These are phyloP conservation scores for Puccinia novopanici DNA, from an alignment of 1,284 basidiomycete genomes.

Conservation along the genomic window DNA sequence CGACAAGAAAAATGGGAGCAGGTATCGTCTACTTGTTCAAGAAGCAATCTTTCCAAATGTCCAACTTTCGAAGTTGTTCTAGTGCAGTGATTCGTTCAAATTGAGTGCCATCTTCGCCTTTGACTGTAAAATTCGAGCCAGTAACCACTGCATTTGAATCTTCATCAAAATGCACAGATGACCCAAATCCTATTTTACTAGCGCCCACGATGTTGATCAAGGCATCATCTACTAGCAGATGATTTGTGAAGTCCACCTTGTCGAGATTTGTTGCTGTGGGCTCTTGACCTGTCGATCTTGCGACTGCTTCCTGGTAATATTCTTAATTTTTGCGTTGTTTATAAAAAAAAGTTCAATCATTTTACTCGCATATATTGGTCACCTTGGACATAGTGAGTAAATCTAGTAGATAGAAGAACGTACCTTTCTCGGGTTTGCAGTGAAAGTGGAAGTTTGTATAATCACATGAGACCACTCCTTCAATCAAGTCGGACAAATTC, in stretches of 20 bases:
- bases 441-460: conserved; percentile 71
- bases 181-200: conserved; percentile 53
- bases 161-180: conserved; percentile 55
- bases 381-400: too few species aligned
- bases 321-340: conserved; percentile 1
- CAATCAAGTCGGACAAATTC: conserved; percentile 72
- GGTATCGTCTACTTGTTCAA: conserved; percentile 2
- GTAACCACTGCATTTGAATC: conserved; percentile 1
- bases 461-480: conserved; percentile 79
- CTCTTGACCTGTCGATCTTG: conserved; percentile 40
- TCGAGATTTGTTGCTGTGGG: conserved; percentile 28
- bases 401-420: neutral
- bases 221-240: conserved; percentile 55
- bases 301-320: conserved; percentile 46
- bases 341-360: neutral
- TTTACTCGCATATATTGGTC: neutral
- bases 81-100: conserved; percentile 26
- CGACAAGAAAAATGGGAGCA: neutral
- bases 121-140: neutral
- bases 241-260: conserved; percentile 25
- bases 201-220: conserved; percentile 54
- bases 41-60: conserved; percentile 45
- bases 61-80: conserved; percentile 37
- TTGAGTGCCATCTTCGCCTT: neutral
- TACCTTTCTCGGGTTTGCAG: conserved; percentile 73